A percentile compares a stretch with the other conserved stretches of the same genome.
Conservation (phyloP, 139 green algal genomes). For the Astrephomene gubernaculifera region DNA sequence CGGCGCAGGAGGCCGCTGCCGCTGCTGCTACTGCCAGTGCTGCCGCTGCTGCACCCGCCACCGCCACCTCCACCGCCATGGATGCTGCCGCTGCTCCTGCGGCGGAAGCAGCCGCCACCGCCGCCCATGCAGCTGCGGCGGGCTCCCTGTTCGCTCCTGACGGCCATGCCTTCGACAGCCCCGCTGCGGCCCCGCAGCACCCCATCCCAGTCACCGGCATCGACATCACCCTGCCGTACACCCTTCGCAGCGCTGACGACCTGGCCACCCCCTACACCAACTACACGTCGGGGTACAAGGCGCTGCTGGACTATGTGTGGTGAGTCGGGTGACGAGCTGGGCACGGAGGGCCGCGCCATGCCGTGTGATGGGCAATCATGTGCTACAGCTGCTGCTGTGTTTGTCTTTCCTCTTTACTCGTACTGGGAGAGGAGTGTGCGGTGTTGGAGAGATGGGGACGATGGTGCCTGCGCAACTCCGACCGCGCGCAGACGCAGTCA, state of each 20-base stretch:
- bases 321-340: no score
- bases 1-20: neutral
- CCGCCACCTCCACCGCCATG: neutral
- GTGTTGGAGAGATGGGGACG: no score
- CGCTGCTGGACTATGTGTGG: constrained; percentile 89
- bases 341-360: no score
- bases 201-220: constrained; percentile 57
- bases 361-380: no score
- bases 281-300: constrained; percentile 88
- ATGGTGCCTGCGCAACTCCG: no score
- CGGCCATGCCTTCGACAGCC: constrained; percentile 52
- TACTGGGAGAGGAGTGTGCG: no score
- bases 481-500: no score
- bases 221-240: constrained; percentile 67
- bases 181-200: neutral
- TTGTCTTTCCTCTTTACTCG: no score
- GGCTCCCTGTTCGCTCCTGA: constrained; percentile 23
- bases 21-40: neutral
- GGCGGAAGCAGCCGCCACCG: neutral
- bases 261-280: constrained; percentile 85
- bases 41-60: neutral
- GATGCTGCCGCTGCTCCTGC: neutral
- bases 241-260: constrained; percentile 68
- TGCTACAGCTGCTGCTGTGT: no score
- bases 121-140: neutral